These are phyloP conservation scores for Vachellia pachyceras DNA, from an alignment of 306 rosid species.

Conservation along the genomic window DNA sequence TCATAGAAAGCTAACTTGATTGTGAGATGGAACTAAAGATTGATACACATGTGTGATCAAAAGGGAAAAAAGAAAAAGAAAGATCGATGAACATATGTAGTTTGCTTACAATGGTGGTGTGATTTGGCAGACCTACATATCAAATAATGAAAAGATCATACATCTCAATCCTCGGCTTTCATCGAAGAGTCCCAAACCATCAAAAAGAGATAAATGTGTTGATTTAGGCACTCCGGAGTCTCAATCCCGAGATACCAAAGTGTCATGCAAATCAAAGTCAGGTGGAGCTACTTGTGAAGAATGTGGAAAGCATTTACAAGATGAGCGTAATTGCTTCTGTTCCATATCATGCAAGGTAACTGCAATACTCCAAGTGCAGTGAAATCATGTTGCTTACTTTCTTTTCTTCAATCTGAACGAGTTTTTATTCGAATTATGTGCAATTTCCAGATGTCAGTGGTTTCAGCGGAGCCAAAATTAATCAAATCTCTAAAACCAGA, in stretches of 20 bases:
- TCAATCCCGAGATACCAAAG: slow-evolving; percentile 63
- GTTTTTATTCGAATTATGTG: slow-evolving; percentile 25
- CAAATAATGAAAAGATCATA: slow-evolving; percentile 85
- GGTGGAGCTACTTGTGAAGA: slow-evolving; percentile 87
- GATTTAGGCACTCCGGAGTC: slow-evolving; percentile 63
- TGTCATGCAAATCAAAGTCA: slow-evolving; percentile 59
- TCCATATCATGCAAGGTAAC: slow-evolving; percentile 95
- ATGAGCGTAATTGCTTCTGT: slow-evolving; percentile 82
- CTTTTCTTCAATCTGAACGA: slow-evolving; percentile 7
- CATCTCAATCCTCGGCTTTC: slow-evolving; percentile 89
- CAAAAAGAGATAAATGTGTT: slow-evolving; percentile 62
- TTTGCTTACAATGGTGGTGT: slow-evolving; percentile 30
- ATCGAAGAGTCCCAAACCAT: slow-evolving; percentile 55
- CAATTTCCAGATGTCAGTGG: slow-evolving; percentile 49
- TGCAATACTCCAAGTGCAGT: slow-evolving; percentile 18
- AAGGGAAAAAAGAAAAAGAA: no score
- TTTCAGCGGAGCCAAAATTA: slow-evolving; percentile 49
- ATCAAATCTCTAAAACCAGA: slow-evolving; percentile 44
- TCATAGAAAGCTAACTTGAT: not conserved
- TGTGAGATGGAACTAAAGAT: slow-evolving; percentile 13
- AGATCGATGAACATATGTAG: not conserved
- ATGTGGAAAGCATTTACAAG: slow-evolving; percentile 87
- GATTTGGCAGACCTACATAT: slow-evolving; percentile 77
- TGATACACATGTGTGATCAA: not conserved
- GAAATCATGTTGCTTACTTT: not conserved